Evolutionary conservation across 2,329 filamentous ascomycete species (phyloP).

Genomic region (Chaetothyriales sp.): DNA sequence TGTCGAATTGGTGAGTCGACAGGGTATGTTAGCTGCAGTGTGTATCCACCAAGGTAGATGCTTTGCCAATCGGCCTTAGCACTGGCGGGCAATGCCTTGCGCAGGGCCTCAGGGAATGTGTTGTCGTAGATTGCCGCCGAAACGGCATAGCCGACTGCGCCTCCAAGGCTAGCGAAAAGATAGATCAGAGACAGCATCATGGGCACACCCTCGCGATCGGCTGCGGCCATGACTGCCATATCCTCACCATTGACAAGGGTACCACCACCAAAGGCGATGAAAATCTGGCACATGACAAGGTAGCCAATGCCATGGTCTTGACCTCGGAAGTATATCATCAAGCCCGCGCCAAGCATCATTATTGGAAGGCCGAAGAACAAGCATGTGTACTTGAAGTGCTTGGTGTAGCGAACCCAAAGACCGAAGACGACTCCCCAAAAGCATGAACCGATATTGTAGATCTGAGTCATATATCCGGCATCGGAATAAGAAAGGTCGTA

Average conservation of each 20-base stretch:
- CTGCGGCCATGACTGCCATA: slow-evolving; percentile 38
- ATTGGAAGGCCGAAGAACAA: slow-evolving; percentile 35
- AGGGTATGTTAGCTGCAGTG: slow-evolving; percentile 34
- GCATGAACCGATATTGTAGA: slow-evolving; percentile 35
- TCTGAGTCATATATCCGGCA: slow-evolving; percentile 32
- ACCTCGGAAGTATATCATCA: slow-evolving; percentile 39
- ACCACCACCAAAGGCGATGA: slow-evolving; percentile 38
- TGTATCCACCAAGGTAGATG: slow-evolving; percentile 3
- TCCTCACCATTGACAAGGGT: slow-evolving; percentile 36
- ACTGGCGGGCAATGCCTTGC: slow-evolving; percentile 23
- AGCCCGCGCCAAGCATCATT: slow-evolving; percentile 29
- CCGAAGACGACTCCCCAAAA: slow-evolving; percentile 36
- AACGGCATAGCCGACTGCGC: slow-evolving; percentile 20
- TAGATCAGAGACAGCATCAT: slow-evolving; percentile 26
- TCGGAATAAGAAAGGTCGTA: slow-evolving; percentile 8
- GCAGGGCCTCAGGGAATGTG: slow-evolving; percentile 24
- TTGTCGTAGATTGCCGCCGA: slow-evolving; percentile 24
- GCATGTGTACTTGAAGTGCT: slow-evolving; percentile 38
- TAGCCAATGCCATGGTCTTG: slow-evolving; percentile 32
- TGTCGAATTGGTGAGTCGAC: slow-evolving; percentile 27
- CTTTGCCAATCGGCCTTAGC: slow-evolving; percentile 22
- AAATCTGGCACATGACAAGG: slow-evolving; percentile 39
- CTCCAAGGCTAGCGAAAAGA: slow-evolving; percentile 16
- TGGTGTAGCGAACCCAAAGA: slow-evolving; percentile 32
- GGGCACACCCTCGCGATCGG: slow-evolving; percentile 35